These are phyloP conservation scores for Backusella westeae DNA, from an alignment of 192 early-diverging fungal species.

Conservation along the genomic window DNA sequence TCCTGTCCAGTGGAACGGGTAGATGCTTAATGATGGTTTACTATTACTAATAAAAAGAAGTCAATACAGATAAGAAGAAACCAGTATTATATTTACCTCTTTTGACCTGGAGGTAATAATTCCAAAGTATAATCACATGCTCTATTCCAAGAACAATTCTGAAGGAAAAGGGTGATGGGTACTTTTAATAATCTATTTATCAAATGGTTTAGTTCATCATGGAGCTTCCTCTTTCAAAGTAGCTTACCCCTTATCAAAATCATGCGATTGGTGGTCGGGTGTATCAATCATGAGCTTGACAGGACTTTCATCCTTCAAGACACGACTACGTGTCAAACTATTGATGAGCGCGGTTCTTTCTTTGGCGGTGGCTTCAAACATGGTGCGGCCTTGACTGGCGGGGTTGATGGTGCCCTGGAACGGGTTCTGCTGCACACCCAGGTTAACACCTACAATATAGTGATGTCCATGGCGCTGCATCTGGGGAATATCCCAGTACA, in stretches of 20 bases:
- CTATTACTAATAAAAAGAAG: neutral
- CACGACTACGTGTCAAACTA: constrained; percentile 57
- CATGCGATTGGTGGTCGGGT: constrained; percentile 40
- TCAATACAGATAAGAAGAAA: constrained; percentile 15
- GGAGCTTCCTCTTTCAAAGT: neutral
- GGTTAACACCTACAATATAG: constrained; percentile 89
- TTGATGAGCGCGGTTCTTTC: constrained; percentile 64
- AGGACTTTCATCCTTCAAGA: constrained; percentile 69
- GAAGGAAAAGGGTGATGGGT: constrained; percentile 53
- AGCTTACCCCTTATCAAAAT: constrained; percentile 47
- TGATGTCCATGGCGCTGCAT: constrained; percentile 74
- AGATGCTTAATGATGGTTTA: constrained; percentile 24
- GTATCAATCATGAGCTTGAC: constrained; percentile 56
- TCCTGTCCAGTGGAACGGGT: constrained; percentile 65
- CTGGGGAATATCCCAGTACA: constrained; percentile 75
- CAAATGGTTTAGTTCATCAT: too few relatives aligned
- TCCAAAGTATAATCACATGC: constrained; percentile 56
- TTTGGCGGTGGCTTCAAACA: constrained; percentile 68
- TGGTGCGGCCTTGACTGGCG: constrained; percentile 40
- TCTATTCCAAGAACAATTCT: constrained; percentile 76
- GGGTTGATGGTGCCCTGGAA: constrained; percentile 54
- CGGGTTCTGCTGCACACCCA: constrained; percentile 74
- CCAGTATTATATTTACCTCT: constrained; percentile 24
- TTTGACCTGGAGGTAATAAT: constrained; percentile 41
- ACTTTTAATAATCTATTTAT: constrained; percentile 53